These are phyloP conservation scores for Boletus subparvulus DNA, from an alignment of 768 basidiomycete species.

Conservation along the genomic window DNA sequence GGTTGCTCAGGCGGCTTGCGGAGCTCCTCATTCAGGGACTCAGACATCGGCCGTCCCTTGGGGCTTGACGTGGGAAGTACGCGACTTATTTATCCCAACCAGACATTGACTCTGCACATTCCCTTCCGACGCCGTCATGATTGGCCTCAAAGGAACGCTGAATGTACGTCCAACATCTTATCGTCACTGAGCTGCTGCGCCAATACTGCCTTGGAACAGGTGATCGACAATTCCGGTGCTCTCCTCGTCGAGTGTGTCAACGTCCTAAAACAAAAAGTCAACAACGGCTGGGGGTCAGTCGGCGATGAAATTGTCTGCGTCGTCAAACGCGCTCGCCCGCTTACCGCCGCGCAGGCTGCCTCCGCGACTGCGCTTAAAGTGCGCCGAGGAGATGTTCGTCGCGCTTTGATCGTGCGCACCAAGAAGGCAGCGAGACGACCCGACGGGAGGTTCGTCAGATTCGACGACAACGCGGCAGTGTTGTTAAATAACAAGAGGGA, in stretches of 20 bases:
- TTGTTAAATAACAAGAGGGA: conserved; percentile 93
- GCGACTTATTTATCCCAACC: conserved; percentile 14
- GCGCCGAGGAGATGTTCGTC: conserved; percentile 88
- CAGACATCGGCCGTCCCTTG: background rate
- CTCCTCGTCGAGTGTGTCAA: conserved; percentile 95
- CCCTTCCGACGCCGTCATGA: conserved; percentile 50
- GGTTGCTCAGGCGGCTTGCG: background rate
- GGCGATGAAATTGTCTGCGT: conserved; percentile 97
- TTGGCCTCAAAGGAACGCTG: conserved; percentile 90
- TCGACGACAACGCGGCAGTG: conserved; percentile 97
- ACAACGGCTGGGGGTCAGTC: conserved; percentile 89
- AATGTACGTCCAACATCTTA: conserved; percentile 53
- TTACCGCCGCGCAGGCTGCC: conserved; percentile 62
- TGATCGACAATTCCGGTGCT: conserved; percentile 97
- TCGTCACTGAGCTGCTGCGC: background rate
- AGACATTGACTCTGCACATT: background rate
- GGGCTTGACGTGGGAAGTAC: conserved; percentile 25
- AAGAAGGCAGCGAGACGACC: conserved; percentile 80
- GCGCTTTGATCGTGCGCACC: conserved; percentile 95
- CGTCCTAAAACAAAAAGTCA: conserved; percentile 93
- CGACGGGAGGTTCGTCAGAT: conserved; percentile 84
- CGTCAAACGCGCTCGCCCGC: conserved; percentile 85
- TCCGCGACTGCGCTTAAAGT: conserved; percentile 86
- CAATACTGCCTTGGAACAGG: conserved; percentile 41
- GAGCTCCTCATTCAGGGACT: conserved; percentile 18